Percentiles rank a stretch among this genome's conserved stretches.
Evolutionary conservation across 148 eudicot species (phyloP).

Genomic region (Rhododendron simsii): DNA sequence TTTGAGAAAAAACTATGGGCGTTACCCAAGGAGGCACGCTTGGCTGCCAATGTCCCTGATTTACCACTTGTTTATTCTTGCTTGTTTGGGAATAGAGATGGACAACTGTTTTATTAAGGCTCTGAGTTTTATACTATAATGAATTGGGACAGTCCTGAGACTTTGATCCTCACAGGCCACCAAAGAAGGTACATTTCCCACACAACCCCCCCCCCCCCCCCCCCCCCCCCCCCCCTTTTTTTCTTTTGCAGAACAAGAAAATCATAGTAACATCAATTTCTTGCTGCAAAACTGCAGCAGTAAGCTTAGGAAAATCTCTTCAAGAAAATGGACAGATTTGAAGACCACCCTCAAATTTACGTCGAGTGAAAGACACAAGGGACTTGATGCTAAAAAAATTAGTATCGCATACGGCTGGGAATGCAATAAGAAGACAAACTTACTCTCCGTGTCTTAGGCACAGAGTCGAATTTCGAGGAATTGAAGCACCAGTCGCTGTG

Average conservation of each 20-base stretch:
- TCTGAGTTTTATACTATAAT: neutral
- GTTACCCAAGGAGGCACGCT: neutral
- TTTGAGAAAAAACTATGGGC: neutral
- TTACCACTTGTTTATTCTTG: neutral
- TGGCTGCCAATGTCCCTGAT: neutral
- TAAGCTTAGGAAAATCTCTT: neutral
- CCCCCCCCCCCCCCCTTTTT: no score
- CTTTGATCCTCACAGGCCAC: neutral
- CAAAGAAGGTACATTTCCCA: neutral
- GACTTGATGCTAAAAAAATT: neutral
- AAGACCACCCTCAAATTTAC: neutral
- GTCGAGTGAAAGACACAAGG: neutral
- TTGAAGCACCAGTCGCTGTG: neutral
- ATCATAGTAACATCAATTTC: neutral
- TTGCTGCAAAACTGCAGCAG: neutral
- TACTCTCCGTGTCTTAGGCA: neutral
- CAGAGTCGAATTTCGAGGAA: neutral
- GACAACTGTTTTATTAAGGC: neutral
- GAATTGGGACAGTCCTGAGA: neutral
- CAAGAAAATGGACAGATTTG: neutral
- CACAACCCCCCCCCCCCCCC: no score
- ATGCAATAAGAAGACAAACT: neutral
- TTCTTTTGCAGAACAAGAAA: neutral
- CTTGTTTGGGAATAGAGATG: neutral
- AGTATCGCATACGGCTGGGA: neutral